phyloP scores from a whole-genome alignment of 2,329 filamentous ascomycete species.

The Acephala macrosclerotiorum region DNA sequence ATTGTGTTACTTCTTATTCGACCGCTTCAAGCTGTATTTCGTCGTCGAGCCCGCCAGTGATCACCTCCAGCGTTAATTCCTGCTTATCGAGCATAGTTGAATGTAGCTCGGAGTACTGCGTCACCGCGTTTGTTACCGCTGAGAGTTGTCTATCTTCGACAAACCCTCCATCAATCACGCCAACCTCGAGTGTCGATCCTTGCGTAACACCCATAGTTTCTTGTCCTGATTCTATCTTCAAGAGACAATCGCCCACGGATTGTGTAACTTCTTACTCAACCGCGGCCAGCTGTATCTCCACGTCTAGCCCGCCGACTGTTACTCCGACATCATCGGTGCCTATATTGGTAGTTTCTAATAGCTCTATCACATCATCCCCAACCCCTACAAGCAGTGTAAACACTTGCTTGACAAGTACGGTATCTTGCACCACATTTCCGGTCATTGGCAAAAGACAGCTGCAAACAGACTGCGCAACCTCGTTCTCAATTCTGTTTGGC shows the following conservation, averaged over 20 bases:
- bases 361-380: too few species aligned
- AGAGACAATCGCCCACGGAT: background rate
- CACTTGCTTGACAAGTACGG: slow-evolving; percentile 1
- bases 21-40: slow-evolving; percentile 13
- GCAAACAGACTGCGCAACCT: slow-evolving; percentile 11
- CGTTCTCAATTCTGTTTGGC: background rate
- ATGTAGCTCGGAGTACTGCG: background rate
- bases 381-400: background rate
- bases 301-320: slow-evolving; percentile 2
- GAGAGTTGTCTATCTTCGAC: background rate
- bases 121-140: slow-evolving; percentile 9
- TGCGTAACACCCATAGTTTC: background rate
- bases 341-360: too few species aligned
- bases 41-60: slow-evolving; percentile 7
- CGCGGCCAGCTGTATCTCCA: slow-evolving; percentile 10
- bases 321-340: too few species aligned
- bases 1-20: background rate
- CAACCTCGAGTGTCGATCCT: background rate
- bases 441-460: slow-evolving; percentile 2
- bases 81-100: background rate
- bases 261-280: slow-evolving; percentile 2
- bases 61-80: slow-evolving; percentile 4
- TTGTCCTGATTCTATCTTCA: background rate
- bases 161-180: background rate
- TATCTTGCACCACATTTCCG: background rate